phyloP scores from a whole-genome alignment of 129 eudicot genomes.

The Erigeron canadensis region DNA sequence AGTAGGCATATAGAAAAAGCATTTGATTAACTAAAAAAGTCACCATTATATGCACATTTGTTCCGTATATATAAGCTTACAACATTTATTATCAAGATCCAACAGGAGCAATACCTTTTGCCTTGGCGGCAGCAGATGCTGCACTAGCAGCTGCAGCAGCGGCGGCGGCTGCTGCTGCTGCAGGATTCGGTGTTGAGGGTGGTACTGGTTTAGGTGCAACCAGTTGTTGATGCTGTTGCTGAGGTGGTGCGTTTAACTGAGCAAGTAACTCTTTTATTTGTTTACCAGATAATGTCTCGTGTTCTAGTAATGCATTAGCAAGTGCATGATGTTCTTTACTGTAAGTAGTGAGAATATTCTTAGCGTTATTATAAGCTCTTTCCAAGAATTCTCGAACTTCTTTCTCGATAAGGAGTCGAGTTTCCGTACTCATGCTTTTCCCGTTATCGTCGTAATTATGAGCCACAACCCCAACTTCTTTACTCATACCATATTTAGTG shows the following conservation, averaged over 20 bases:
- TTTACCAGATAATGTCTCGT: slow-evolving; percentile 72
- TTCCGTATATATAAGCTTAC: slow-evolving; percentile 23
- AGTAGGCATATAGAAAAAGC: slow-evolving; percentile 30
- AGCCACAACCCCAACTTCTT: slow-evolving; percentile 73
- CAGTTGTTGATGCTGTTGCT: slow-evolving; percentile 34
- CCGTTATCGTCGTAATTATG: slow-evolving; percentile 91
- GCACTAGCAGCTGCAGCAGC: slow-evolving; percentile 78
- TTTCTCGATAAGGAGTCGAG: slow-evolving; percentile 73
- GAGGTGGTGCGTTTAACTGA: slow-evolving; percentile 44
- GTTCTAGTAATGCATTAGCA: slow-evolving; percentile 80
- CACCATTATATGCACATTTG: slow-evolving; percentile 41
- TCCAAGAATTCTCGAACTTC: slow-evolving; percentile 75
- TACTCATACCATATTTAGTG: slow-evolving; percentile 93
- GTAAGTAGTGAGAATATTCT: slow-evolving; percentile 59
- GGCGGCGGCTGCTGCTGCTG: slow-evolving; percentile 55
- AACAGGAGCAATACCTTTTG: slow-evolving; percentile 80
- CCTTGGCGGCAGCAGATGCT: slow-evolving; percentile 67
- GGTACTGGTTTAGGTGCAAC: slow-evolving; percentile 38
- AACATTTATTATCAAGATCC: slow-evolving; percentile 55
- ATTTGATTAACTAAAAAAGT: slow-evolving; percentile 6
- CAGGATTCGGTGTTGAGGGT: slow-evolving; percentile 50
- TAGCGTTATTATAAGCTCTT: slow-evolving; percentile 78
- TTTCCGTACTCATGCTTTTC: slow-evolving; percentile 89
- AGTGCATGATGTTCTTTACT: slow-evolving; percentile 75
- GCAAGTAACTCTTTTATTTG: slow-evolving; percentile 77